Evolutionary conservation across 768 basidiomycete species (phyloP).

Genomic region (Tricholomella constricta): DNA sequence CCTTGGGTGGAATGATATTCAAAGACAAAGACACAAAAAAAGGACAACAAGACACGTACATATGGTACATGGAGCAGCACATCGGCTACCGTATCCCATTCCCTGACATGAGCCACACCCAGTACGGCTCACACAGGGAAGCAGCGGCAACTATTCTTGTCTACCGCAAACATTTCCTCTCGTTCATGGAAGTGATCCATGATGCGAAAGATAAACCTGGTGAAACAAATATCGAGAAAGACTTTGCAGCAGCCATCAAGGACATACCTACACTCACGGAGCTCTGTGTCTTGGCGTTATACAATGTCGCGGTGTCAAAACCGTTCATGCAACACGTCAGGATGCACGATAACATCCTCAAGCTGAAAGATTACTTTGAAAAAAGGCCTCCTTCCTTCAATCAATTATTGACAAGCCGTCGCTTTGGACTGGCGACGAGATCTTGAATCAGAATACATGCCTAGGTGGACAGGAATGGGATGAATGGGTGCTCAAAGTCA

Average conservation of each 20-base stretch:
- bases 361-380: no score
- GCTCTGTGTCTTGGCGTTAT: neutral
- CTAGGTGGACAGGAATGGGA: no score
- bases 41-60: constrained; percentile 32
- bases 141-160: neutral
- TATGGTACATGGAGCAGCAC: constrained; percentile 18
- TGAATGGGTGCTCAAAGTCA: no score
- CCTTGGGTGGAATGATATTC: constrained; percentile 31
- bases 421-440: no score
- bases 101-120: neutral
- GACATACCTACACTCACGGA: neutral
- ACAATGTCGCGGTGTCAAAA: neutral
- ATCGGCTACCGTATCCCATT: constrained; percentile 25
- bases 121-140: constrained; percentile 5
- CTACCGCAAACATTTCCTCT: neutral
- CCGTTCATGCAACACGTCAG: neutral
- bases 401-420: no score
- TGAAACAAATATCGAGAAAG: no score
- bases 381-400: no score
- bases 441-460: no score
- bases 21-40: constrained; percentile 38
- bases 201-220: no score
- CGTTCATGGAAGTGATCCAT: no score
- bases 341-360: neutral
- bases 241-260: neutral